A percentile compares a stretch with the other conserved stretches of the same genome.
phyloP scores from a whole-genome alignment of 768 basidiomycete genomes.

The Chalciporus sphaerocephalus region DNA sequence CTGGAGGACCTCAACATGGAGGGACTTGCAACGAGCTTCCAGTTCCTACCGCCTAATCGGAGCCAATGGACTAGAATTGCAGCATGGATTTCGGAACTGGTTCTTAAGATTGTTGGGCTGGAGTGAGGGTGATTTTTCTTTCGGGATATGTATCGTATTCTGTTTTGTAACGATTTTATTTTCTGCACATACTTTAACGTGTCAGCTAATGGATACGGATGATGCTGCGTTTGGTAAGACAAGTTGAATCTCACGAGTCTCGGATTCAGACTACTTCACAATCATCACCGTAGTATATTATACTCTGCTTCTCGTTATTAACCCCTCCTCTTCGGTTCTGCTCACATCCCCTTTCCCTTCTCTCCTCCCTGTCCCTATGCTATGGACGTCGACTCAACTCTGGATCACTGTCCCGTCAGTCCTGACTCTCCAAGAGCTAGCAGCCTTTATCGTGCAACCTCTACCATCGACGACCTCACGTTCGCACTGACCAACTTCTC shows the following conservation, averaged over 20 bases:
- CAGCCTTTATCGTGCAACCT: conserved; percentile 50
- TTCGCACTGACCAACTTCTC: conserved; percentile 69
- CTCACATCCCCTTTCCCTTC: not conserved
- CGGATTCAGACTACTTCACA: not conserved
- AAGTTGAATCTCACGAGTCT: not conserved
- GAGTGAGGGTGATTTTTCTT: conserved; percentile 15
- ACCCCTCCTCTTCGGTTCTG: not conserved
- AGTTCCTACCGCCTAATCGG: conserved; percentile 57
- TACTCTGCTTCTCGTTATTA: not conserved
- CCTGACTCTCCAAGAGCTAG: conserved; percentile 49
- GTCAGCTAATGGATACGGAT: conserved; percentile 3
- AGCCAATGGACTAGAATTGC: conserved; percentile 60
- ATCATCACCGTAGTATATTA: not conserved
- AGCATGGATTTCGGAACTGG: conserved; percentile 68
- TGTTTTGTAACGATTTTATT: conserved; percentile 8
- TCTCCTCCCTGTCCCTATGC: conserved; percentile 1
- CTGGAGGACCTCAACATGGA: conserved; percentile 72
- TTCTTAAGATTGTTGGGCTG: conserved; percentile 46
- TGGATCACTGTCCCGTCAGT: conserved; percentile 37
- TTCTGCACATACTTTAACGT: conserved; percentile 11
- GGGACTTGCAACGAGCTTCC: conserved; percentile 68
- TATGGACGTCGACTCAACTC: conserved; percentile 21
- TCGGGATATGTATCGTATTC: conserved; percentile 16
- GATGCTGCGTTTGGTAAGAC: not conserved
- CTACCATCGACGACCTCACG: conserved; percentile 77